A percentile compares a stretch with the other conserved stretches of the same genome.
These are phyloP conservation scores for Kodamaea kaohsiungensis DNA, from an alignment of 805 yeast genomes.

Conservation along the genomic window DNA sequence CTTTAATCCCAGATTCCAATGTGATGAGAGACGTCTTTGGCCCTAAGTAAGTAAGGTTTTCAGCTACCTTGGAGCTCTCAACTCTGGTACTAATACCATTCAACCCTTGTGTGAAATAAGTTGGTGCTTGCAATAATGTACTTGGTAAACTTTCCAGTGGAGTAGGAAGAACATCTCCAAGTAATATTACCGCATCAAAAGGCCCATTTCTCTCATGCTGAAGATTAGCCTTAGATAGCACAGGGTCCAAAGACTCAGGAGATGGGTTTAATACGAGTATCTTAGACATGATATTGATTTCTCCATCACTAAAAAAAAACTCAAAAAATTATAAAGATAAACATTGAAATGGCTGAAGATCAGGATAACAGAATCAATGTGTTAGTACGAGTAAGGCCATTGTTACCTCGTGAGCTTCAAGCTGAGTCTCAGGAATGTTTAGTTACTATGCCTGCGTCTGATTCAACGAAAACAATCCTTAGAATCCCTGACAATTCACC, in stretches of 20 bases:
- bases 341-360: background rate
- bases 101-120: slow-evolving; percentile 27
- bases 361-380: slow-evolving; percentile 41
- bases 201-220: slow-evolving; percentile 65
- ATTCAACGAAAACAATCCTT: slow-evolving; percentile 17
- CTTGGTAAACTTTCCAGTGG: slow-evolving; percentile 11
- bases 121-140: slow-evolving; percentile 20
- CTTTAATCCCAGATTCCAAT: slow-evolving; percentile 35
- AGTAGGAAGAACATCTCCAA: slow-evolving; percentile 46
- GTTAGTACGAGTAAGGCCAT: slow-evolving; percentile 55
- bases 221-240: slow-evolving; percentile 45
- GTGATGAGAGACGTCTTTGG: background rate
- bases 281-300: slow-evolving; percentile 19
- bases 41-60: background rate
- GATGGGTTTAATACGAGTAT: slow-evolving; percentile 24
- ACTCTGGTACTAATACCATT: slow-evolving; percentile 13
- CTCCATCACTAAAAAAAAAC: background rate
- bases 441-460: slow-evolving; percentile 31
- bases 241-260: slow-evolving; percentile 34
- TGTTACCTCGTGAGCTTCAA: slow-evolving; percentile 29
- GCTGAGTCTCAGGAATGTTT: slow-evolving; percentile 19
- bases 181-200: slow-evolving; percentile 53
- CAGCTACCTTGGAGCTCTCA: slow-evolving; percentile 1
- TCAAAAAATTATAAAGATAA: background rate
- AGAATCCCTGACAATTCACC: slow-evolving; percentile 19